These are phyloP conservation scores for Glycine soja DNA, from an alignment of 306 rosid genomes.

Conservation along the genomic window DNA sequence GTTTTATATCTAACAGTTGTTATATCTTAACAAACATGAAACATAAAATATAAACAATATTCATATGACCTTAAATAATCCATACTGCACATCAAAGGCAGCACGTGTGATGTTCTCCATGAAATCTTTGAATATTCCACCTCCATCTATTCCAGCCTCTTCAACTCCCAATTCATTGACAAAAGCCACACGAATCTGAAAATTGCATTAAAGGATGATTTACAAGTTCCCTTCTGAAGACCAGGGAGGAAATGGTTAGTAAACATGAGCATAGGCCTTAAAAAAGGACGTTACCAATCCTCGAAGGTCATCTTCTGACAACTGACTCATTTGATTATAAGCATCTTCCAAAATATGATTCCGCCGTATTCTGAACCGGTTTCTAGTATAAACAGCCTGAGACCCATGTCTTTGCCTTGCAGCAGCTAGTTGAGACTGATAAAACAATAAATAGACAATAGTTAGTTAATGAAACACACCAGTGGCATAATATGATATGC, in stretches of 20 bases:
- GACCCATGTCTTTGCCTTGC: constrained; percentile 81
- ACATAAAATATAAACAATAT: constrained; percentile 29
- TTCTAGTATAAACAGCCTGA: constrained; percentile 74
- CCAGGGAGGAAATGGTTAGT: constrained; percentile 30
- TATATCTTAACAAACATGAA: constrained; percentile 32
- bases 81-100: constrained; percentile 98
- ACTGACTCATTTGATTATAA: constrained; percentile 88
- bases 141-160: constrained; percentile 99
- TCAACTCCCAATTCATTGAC: constrained; percentile 99
- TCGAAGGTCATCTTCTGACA: constrained; percentile 94
- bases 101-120: constrained; percentile 99
- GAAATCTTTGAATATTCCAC: constrained; percentile 98
- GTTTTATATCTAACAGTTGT: neutral
- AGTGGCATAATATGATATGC: constrained; percentile 8
- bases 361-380: constrained; percentile 87
- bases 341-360: constrained; percentile 97
- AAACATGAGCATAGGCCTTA: constrained; percentile 28
- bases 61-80: constrained; percentile 83
- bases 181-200: constrained; percentile 93
- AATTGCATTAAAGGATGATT: constrained; percentile 32
- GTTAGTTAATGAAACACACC: constrained; percentile 39
- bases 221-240: constrained; percentile 22
- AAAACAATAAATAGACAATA: constrained; percentile 51
- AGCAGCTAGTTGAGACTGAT: constrained; percentile 93
- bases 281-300: constrained; percentile 66